A percentile compares a stretch with the other conserved stretches of the same genome.
These are phyloP conservation scores for Cytospora paraplurivora DNA, from an alignment of 2,329 filamentous ascomycete species.

Conservation along the genomic window DNA sequence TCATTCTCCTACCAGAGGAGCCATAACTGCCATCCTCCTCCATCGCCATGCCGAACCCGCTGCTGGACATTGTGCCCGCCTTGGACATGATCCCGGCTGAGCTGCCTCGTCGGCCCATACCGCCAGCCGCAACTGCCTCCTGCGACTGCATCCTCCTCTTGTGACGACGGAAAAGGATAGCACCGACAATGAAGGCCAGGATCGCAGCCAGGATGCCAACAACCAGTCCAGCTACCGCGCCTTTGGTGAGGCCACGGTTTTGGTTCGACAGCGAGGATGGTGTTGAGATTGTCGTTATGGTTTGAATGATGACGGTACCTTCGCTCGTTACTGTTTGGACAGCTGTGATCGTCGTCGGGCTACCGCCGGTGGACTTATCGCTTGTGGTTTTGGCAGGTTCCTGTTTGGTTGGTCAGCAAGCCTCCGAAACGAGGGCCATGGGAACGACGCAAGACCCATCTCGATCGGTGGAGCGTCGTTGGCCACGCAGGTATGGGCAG, in stretches of 20 bases:
- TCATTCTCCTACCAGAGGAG: constrained; percentile 40
- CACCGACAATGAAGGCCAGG: constrained; percentile 39
- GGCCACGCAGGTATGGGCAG: neutral
- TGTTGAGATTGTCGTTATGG: constrained; percentile 56
- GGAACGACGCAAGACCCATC: constrained; percentile 4
- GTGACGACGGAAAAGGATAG: constrained; percentile 42
- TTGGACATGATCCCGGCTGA: constrained; percentile 52
- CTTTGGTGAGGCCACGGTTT: constrained; percentile 44
- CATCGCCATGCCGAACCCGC: constrained; percentile 29
- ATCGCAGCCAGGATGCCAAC: constrained; percentile 46
- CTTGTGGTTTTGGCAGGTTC: constrained; percentile 32
- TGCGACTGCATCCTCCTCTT: constrained; percentile 44
- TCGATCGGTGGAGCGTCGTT: neutral
- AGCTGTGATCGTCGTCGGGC: constrained; percentile 34
- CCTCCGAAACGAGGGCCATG: neutral
- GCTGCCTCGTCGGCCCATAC: constrained; percentile 51
- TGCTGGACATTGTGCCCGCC: constrained; percentile 45
- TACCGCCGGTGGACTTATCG: constrained; percentile 36
- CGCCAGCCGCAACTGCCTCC: constrained; percentile 44
- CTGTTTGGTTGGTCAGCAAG: constrained; percentile 25
- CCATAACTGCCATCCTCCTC: constrained; percentile 27
- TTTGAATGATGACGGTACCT: constrained; percentile 50
- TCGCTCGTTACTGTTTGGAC: constrained; percentile 58
- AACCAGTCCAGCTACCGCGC: constrained; percentile 55
- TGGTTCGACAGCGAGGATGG: constrained; percentile 28